phyloP scores from a whole-genome alignment of 495 filamentous ascomycete species.

The Neurospora sp. region DNA sequence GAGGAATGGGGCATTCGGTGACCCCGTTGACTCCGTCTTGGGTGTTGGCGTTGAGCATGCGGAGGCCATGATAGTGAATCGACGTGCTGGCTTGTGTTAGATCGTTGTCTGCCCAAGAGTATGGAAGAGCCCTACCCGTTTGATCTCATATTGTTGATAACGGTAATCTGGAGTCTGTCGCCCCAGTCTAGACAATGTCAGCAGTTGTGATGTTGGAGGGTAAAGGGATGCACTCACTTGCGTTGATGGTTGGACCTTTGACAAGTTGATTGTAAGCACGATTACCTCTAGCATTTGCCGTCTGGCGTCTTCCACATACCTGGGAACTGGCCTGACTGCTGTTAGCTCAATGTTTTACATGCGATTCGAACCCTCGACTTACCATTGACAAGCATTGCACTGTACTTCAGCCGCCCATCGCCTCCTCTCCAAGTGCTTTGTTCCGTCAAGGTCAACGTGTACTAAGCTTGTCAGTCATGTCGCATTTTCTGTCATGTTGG shows the following conservation, averaged over 20 bases:
- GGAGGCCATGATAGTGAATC: slow-evolving; percentile 48
- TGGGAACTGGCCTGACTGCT: slow-evolving; percentile 17
- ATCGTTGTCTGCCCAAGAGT: background rate
- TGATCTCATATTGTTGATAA: slow-evolving; percentile 39
- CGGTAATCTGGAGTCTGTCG: slow-evolving; percentile 45
- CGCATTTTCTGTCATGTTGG: background rate
- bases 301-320: background rate
- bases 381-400: slow-evolving; percentile 37
- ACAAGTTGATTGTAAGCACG: background rate
- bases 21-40: slow-evolving; percentile 37
- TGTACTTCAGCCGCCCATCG: slow-evolving; percentile 30
- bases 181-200: slow-evolving; percentile 37
- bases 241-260: slow-evolving; percentile 45
- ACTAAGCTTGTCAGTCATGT: slow-evolving; percentile 14
- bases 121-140: slow-evolving; percentile 21
- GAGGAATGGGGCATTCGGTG: slow-evolving; percentile 41
- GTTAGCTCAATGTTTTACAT: background rate
- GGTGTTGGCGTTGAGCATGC: slow-evolving; percentile 26
- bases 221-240: slow-evolving; percentile 4
- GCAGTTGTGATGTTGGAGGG: slow-evolving; percentile 1
- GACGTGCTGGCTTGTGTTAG: slow-evolving; percentile 18
- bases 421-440: slow-evolving; percentile 28
- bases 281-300: background rate
- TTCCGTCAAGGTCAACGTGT: slow-evolving; percentile 28
- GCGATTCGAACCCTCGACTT: background rate